phyloP scores from a whole-genome alignment of 139 green algal species.

The Parachlorella kessleri region DNA sequence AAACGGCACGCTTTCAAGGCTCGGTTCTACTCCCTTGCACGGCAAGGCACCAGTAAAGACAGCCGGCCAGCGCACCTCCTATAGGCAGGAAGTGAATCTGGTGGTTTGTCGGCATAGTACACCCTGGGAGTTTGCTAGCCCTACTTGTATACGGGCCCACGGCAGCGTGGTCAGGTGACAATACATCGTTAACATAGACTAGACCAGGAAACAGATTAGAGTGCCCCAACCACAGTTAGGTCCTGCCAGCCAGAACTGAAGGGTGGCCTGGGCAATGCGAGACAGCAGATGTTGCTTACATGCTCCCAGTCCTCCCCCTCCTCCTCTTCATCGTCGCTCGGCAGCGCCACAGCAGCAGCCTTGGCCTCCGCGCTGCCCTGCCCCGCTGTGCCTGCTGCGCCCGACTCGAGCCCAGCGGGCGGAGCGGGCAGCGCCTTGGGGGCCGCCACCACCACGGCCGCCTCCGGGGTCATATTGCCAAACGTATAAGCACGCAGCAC shows the following conservation, averaged over 20 bases:
- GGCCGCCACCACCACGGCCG: neutral
- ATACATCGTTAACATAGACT: too few species aligned
- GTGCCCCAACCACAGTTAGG: neutral
- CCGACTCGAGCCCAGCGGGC: neutral
- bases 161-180: too few species aligned
- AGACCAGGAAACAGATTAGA: neutral
- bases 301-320: neutral
- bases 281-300: too few species aligned
- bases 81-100: too few species aligned
- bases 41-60: too few species aligned
- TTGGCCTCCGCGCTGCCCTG: neutral
- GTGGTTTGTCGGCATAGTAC: too few species aligned
- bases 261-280: too few species aligned
- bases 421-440: slow-evolving; percentile 1
- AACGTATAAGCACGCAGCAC: slow-evolving; percentile 58
- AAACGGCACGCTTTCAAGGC: too few species aligned
- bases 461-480: slow-evolving; percentile 4
- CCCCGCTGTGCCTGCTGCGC: neutral
- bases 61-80: too few species aligned
- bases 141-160: neutral
- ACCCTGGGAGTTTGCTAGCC: neutral
- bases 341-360: slow-evolving; percentile 26
- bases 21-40: too few species aligned
- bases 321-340: neutral
- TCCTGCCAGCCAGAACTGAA: neutral